Base-by-base conservation (phyloP, 371 early-diverging fungal species). In the Apophysomyces elegans region DNA sequence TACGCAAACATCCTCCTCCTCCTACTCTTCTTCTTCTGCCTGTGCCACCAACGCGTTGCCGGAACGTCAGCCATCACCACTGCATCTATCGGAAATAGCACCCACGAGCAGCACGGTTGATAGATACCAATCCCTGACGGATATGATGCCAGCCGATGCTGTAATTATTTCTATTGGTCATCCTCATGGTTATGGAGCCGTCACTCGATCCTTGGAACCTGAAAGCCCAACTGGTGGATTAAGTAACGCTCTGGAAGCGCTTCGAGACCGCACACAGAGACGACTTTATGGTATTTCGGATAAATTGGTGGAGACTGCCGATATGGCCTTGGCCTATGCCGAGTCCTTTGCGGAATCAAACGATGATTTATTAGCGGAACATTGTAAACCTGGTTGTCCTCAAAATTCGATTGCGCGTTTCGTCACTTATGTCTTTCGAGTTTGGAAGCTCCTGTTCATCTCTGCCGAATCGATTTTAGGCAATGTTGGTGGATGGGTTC, bases 381-480 rank as follows among this genome's bases (percentile, higher is more conserved):
- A 21, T 50, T 7, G 21, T 21, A 50, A 50, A 21, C 54, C 54
- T 7, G 21, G 1, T 21, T 50, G 21, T 4, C 18, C 35, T 39
- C 65, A 59, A 37, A 65, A 45, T 7, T 47, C 46, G 4, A n/a
- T 58, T 36, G 18, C 46, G 41, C 60, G 71, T 0, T 69, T 68
- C 21, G 26, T 74, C n/a, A 47, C 65, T 5, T 71, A 62, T 44
- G 56, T 77, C 9, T 68, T 74, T 61, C 63, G 59, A 39, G 64
- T 78, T 2, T 81, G 81, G 73, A 74, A 69, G 44, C 44, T 70
- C 9, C 57, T 81, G 37, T 76, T 81, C 39, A 54, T 75, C 14
- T 74, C 78, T 9, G 75, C 70, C 7, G 81, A 78, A 45, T 61
- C 71, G 5, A 62, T 77, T 58, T 39, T 80, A 13, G 65, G 21